Conservation (phyloP, 1,139 yeast genomes). For the Candida albicans region DNA sequence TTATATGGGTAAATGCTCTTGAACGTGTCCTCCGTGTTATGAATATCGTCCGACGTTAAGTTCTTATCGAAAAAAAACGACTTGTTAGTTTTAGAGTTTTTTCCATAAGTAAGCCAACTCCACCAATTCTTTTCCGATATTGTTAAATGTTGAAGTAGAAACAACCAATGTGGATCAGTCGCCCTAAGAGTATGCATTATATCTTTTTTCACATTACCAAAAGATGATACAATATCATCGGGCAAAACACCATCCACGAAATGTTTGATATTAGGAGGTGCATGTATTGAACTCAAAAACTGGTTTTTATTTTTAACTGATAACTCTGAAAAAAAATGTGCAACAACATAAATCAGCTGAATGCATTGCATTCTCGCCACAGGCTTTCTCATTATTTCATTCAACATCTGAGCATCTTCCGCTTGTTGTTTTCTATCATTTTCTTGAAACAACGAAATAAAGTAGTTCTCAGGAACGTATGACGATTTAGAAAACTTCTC, state of each 20-base stretch:
- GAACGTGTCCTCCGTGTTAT: constrained; percentile 17
- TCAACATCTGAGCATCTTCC: constrained; percentile 29
- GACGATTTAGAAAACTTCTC: constrained; percentile 23
- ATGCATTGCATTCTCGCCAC: constrained; percentile 31
- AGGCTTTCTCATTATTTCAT: constrained; percentile 27
- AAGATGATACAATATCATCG: constrained; percentile 23
- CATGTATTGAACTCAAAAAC: constrained; percentile 25
- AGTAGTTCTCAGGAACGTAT: constrained; percentile 42
- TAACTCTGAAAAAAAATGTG: constrained; percentile 33
- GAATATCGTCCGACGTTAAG: constrained; percentile 25
- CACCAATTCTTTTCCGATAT: constrained; percentile 40
- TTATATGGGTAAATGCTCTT: constrained; percentile 27
- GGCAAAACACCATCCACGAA: constrained; percentile 35
- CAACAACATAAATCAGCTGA: constrained; percentile 33
- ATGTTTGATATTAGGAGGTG: constrained; percentile 35
- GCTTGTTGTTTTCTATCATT: constrained; percentile 16
- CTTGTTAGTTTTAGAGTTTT: constrained; percentile 34
- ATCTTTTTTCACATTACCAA: constrained; percentile 29
- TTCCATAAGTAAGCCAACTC: constrained; percentile 44
- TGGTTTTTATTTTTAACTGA: constrained; percentile 23
- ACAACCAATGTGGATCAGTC: constrained; percentile 26
- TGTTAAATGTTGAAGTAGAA: constrained; percentile 29
- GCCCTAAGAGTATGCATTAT: constrained; percentile 21
- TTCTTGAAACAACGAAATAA: constrained; percentile 30
- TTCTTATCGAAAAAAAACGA: constrained; percentile 28